phyloP scores from a whole-genome alignment of 2,329 filamentous ascomycete genomes.

The Botrytis hyacinthi region DNA sequence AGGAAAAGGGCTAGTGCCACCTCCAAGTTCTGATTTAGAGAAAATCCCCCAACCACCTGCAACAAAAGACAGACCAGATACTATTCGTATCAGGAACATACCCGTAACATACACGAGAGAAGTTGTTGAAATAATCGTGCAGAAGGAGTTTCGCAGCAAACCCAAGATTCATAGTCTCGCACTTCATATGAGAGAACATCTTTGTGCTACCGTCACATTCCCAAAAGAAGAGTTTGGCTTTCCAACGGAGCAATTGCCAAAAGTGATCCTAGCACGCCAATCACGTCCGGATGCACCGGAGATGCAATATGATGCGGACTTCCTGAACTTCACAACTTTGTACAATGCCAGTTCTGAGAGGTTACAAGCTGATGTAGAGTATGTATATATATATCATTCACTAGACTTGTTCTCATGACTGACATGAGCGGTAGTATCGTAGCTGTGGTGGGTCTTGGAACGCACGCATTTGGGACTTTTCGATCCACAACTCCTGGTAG shows the following conservation, averaged over 20 bases:
- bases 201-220: slow-evolving; percentile 14
- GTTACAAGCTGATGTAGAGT: slow-evolving; percentile 6
- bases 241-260: neutral
- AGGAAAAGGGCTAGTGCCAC: neutral
- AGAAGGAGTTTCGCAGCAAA: neutral
- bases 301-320: slow-evolving; percentile 16
- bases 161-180: slow-evolving; percentile 13
- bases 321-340: slow-evolving; percentile 10
- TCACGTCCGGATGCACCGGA: neutral
- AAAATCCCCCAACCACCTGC: neutral
- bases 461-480: slow-evolving; percentile 20
- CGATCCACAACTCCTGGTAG: slow-evolving; percentile 7
- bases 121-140: neutral
- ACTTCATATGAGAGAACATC: neutral
- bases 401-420: neutral
- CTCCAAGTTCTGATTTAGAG: neutral
- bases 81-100: slow-evolving; percentile 16
- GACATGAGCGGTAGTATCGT: neutral
- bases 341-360: neutral
- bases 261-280: neutral
- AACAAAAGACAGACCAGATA: slow-evolving; percentile 14
- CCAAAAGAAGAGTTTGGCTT: slow-evolving; percentile 1
- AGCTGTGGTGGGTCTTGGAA: slow-evolving; percentile 18
- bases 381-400: neutral
- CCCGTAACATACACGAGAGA: neutral